Evolutionary conservation across 139 green algal genomes (phyloP), one percentile per base, ranked within the genome.

Genomic region (Chlamydomonas urium): DNA sequence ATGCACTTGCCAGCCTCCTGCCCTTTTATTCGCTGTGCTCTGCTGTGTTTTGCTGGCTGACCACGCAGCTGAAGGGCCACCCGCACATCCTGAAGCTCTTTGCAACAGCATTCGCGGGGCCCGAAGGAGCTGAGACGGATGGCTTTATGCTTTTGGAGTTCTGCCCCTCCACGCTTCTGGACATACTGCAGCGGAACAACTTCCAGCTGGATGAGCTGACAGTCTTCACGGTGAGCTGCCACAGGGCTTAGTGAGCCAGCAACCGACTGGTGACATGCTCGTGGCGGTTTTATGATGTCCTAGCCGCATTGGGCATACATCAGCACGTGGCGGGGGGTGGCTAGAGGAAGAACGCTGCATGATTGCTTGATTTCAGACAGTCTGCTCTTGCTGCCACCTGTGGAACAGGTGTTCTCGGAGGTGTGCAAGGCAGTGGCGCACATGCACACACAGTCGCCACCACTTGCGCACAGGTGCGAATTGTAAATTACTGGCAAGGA

Each of bases 81-180:
- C 60, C 60, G 5, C 31, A 67, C 33, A 42, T 67, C 60, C 17
- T 67, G 21, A 42, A 26, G 17, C 60, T 67, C 60, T 14, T 67
- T 6, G 60, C 60, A 6, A 45, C 60, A 6, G 60, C 60, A 14
- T 42, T 67, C 6, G 31, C 66, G 5, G 62, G 75, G 32, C 38
- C 57, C 35, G 28, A 53, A 23, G 84, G 81, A 26, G 71, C 47
- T 10, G 85, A 91, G 65, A 86, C 83, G 4, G 89, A 93, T 24
- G 89, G 81, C 14, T 93, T 87, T 65, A 82, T 93, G 77, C 75
- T 96, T 42, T 75, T 97, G 17, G 90, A 97, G 69, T 86, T 86
- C 50, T 95, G 88, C 76, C 75, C 81, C 1, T 66, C 79, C 6
- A 94, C 71, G 6, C 75, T 96, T 66, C 82, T 91, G 34, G 75